Evolutionary conservation across 2,329 filamentous ascomycete genomes (phyloP).

Genomic region (Biscogniauxia mediterranea): DNA sequence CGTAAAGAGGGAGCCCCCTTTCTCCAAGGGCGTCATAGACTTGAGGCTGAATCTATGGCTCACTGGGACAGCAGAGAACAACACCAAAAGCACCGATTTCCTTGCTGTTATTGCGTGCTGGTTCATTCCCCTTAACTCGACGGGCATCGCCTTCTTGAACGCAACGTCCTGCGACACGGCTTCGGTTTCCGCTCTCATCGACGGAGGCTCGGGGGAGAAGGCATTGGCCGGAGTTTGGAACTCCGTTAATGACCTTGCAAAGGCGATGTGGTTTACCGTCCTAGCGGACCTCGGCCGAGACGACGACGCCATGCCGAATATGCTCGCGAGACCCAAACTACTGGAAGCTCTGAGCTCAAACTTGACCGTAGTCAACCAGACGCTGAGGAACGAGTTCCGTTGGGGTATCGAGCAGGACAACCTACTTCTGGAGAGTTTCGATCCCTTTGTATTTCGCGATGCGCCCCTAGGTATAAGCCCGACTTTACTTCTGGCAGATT

Average conservation of each 20-base stretch:
- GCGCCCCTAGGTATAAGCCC: too few species aligned
- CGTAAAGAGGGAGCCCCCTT: background rate
- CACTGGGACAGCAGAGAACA: background rate
- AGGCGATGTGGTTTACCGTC: constrained; percentile 9
- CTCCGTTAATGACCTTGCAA: constrained; percentile 5
- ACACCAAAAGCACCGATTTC: background rate
- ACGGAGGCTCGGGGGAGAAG: background rate
- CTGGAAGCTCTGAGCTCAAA: too few species aligned
- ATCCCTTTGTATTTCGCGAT: too few species aligned
- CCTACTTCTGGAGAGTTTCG: too few species aligned
- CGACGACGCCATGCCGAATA: constrained; percentile 10
- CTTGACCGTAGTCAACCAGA: too few species aligned
- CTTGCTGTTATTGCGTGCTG: constrained; percentile 5
- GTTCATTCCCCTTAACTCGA: constrained; percentile 13
- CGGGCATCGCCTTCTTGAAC: constrained; percentile 5
- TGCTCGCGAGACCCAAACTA: background rate
- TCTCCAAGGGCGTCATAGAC: constrained; percentile 6
- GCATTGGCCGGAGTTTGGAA: background rate
- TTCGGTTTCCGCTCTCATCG: background rate
- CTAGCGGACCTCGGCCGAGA: constrained; percentile 11
- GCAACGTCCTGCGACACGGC: background rate
- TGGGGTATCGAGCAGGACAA: too few species aligned
- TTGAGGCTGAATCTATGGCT: background rate
- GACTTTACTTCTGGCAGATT: too few species aligned
- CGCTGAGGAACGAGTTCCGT: too few species aligned